A percentile compares a stretch with the other conserved stretches of the same genome.
Evolutionary conservation across 345 rosid genomes (phyloP).

Genomic region (Clausena lansium): DNA sequence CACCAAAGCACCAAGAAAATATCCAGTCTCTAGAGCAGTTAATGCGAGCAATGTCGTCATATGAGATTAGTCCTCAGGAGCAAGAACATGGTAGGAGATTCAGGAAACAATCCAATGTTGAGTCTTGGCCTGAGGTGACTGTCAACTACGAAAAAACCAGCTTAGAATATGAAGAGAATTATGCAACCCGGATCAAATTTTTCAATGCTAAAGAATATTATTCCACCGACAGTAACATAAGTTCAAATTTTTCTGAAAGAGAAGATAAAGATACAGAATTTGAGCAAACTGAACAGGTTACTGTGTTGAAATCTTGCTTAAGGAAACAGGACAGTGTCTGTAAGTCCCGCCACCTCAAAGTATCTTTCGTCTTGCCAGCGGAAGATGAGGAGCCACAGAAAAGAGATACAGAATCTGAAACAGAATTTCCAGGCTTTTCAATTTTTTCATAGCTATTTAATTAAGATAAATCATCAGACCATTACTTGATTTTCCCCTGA

Average conservation of each 20-base stretch:
- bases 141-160: slow-evolving; percentile 1
- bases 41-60: slow-evolving; percentile 9
- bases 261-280: slow-evolving; percentile 5
- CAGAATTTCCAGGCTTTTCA: slow-evolving; percentile 1
- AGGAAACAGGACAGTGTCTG: slow-evolving; percentile 33
- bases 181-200: background rate
- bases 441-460: background rate
- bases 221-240: background rate
- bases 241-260: background rate
- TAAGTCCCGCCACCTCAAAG: slow-evolving; percentile 27
- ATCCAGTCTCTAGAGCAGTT: slow-evolving; percentile 5
- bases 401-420: background rate
- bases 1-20: slow-evolving; percentile 21
- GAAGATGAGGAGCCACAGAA: slow-evolving; percentile 16
- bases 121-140: slow-evolving; percentile 20
- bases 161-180: slow-evolving; percentile 17
- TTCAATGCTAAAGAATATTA: background rate
- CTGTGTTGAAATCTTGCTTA: slow-evolving; percentile 33
- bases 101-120: slow-evolving; percentile 10
- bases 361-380: slow-evolving; percentile 31
- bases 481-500: slow-evolving; percentile 8
- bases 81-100: background rate
- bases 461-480: background rate
- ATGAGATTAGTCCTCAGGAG: slow-evolving; percentile 1
- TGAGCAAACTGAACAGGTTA: slow-evolving; percentile 10